These are phyloP conservation scores for Debaryomycetaceae sp. DNA, from an alignment of 1,139 yeast genomes.

Conservation along the genomic window DNA sequence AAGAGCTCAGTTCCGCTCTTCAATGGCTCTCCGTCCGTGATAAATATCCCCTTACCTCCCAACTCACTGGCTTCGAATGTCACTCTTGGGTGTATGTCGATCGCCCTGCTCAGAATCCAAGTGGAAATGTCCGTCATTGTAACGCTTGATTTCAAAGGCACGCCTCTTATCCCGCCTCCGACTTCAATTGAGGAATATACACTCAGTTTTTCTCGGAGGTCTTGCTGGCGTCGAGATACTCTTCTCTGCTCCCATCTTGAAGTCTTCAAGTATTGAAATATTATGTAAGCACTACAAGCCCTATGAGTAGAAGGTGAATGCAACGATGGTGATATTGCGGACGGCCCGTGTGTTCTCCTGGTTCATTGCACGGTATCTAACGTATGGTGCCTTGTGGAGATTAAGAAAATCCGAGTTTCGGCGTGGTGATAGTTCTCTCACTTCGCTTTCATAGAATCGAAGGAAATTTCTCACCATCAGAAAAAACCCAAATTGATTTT, in stretches of 20 bases:
- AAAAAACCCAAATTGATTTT: not conserved
- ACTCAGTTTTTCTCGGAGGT: too few species aligned
- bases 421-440: not conserved
- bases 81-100: slow-evolving; percentile 11
- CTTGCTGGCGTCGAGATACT: too few species aligned
- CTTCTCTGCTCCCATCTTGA: not conserved
- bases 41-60: slow-evolving; percentile 37
- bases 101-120: not conserved
- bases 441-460: not conserved
- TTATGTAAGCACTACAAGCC: not conserved
- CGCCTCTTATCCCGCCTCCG: too few species aligned
- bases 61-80: slow-evolving; percentile 20
- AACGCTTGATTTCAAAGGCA: too few species aligned
- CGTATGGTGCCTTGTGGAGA: not conserved
- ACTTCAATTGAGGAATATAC: too few species aligned
- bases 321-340: not conserved
- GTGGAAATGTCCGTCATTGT: not conserved
- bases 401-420: not conserved
- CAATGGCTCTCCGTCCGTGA: slow-evolving; percentile 7
- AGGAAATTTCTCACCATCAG: not conserved
- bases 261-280: not conserved
- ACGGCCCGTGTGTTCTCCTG: not conserved
- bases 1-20: slow-evolving; percentile 18
- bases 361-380: not conserved
- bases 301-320: not conserved